Base-by-base conservation (phyloP, 1,139 yeast species). In the Hemisphaericaspora xylanilytica region DNA sequence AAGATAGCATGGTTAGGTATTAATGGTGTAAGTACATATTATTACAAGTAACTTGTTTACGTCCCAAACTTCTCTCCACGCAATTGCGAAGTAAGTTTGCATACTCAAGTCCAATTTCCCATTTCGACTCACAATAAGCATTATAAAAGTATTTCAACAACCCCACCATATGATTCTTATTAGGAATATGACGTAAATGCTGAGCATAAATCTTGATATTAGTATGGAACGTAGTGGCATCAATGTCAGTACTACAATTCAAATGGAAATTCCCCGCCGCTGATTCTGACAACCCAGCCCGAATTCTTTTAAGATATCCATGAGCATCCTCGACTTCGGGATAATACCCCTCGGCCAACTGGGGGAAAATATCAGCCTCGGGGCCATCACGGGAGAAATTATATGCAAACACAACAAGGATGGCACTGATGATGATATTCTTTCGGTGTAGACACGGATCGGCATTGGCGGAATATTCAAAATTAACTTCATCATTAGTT, bases 391-490 rank as follows among this genome's bases (percentile, higher is more conserved):
- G 52, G 20, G 67, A 63, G 53, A 61, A 80, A 37, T 73, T 75
- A 48, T 71, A 81, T 0, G 80, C 68, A 83, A 85, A 83, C 3
- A 81, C 59, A 26, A 81, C 65, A 36, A 82, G 52, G 0, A 76
- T 63, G 3, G 78, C 70, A 37, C 77, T 60, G 5, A 77, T 78
- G 14, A 82, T 56, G 26, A 78, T 74, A 47, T 79, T 76, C 16
- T 80, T 73, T 32, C 88, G 64, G 48, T 80, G 78, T 18, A 73
- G 59, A 29, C 75, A 66, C 1, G 78, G 78, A 49, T 81, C 87
- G 5, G 65, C 56, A 39, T 70, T 68, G 0, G 80, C 76, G 35
- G 67, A 68, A 50, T 75, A 75, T 12, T 51, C 41, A 18, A 58
- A 63, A 15, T 57, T 56, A 7, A 62, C 55, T 33, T 52, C 57